Percentiles rank a stretch among this genome's conserved stretches.
Evolutionary conservation across 345 rosid genomes (phyloP).

Genomic region (Stellera chamaejasme): DNA sequence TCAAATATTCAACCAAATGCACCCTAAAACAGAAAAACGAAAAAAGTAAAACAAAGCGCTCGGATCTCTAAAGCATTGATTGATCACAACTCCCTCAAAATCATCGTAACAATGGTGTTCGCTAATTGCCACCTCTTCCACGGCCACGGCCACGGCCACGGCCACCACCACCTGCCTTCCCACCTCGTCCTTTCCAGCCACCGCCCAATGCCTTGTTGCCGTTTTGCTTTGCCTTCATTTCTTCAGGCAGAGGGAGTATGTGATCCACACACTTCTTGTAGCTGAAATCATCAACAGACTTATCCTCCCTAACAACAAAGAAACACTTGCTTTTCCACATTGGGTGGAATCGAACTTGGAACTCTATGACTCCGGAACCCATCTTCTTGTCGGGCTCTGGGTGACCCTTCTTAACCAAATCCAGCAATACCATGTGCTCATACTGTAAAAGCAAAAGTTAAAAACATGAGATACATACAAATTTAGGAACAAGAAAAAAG

Average conservation of each 20-base stretch:
- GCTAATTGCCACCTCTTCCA: constrained; percentile 35
- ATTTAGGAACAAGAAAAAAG: neutral
- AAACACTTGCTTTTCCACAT: constrained; percentile 69
- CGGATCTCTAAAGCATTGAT: no score
- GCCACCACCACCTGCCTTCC: constrained; percentile 45
- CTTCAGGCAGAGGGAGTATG: constrained; percentile 79
- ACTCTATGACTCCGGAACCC: constrained; percentile 58
- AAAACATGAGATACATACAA: constrained; percentile 2
- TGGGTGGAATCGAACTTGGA: constrained; percentile 74
- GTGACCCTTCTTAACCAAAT: constrained; percentile 79
- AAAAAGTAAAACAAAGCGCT: no score
- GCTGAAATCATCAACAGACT: constrained; percentile 77
- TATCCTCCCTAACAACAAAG: constrained; percentile 76
- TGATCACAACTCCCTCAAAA: neutral
- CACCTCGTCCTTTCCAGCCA: constrained; percentile 41
- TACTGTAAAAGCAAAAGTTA: constrained; percentile 34
- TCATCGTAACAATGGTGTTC: constrained; percentile 1
- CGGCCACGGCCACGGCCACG: constrained; percentile 38
- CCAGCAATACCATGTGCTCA: constrained; percentile 67
- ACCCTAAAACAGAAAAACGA: no score
- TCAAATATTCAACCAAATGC: no score
- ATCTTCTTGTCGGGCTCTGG: constrained; percentile 73
- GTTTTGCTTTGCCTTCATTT: constrained; percentile 49
- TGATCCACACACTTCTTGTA: constrained; percentile 93
- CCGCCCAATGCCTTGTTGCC: constrained; percentile 34